These are phyloP conservation scores for Backusella parvicylindrica DNA, from an alignment of 192 early-diverging fungal genomes.

Conservation along the genomic window DNA sequence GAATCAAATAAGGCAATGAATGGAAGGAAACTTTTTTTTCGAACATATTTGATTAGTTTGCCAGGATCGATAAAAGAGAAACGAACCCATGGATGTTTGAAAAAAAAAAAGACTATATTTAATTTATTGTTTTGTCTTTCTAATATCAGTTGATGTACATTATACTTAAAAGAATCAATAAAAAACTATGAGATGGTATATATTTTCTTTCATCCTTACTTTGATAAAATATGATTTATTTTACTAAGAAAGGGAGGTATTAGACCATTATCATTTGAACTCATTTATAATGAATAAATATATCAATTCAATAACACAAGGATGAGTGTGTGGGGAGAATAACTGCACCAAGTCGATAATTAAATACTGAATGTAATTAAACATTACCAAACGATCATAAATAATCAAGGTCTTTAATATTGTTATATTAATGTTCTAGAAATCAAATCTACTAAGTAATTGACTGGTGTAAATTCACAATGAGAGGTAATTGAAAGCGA, in stretches of 20 bases:
- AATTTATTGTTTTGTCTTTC: background rate
- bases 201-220: background rate
- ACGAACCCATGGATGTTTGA: background rate
- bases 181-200: background rate
- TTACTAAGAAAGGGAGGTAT: background rate
- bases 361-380: background rate
- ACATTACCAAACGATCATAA: background rate
- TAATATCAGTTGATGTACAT: background rate
- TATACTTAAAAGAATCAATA: background rate
- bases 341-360: background rate
- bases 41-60: background rate
- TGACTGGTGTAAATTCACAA: background rate
- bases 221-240: background rate
- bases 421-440: background rate
- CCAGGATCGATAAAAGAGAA: background rate
- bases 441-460: background rate
- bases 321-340: background rate
- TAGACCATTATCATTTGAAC: background rate
- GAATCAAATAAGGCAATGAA: background rate
- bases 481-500: background rate
- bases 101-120: background rate
- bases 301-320: background rate
- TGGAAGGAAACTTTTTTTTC: background rate
- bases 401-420: background rate
- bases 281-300: background rate